Conservation (phyloP, 179 eudicot genomes). For the Spinacia oleracea region DNA sequence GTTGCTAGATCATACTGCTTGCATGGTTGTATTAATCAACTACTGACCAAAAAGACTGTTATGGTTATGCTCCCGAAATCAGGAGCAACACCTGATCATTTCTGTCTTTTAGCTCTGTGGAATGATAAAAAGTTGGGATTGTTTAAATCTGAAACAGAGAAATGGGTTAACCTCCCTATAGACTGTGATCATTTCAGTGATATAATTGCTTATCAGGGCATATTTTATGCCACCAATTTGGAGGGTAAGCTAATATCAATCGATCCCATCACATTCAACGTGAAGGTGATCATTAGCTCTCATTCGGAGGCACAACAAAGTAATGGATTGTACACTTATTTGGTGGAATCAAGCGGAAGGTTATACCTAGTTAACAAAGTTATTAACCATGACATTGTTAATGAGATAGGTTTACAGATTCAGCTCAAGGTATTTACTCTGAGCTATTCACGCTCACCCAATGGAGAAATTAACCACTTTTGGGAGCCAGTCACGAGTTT, state of each 20-base stretch:
- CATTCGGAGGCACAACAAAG: too few species aligned
- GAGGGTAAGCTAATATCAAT: background rate
- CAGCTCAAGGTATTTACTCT: background rate
- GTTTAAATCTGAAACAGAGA: background rate
- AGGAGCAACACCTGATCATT: background rate
- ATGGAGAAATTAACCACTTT: constrained; percentile 3
- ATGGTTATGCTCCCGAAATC: background rate
- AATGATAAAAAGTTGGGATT: background rate
- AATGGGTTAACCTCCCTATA: background rate
- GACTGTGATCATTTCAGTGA: too few species aligned
- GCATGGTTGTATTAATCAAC: background rate
- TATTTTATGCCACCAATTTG: background rate
- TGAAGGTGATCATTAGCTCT: background rate
- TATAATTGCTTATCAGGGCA: background rate
- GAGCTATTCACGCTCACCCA: background rate
- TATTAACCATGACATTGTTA: too few species aligned
- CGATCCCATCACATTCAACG: background rate
- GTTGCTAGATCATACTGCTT: constrained; percentile 5
- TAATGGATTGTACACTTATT: background rate
- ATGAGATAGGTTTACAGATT: too few species aligned
- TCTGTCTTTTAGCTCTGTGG: background rate
- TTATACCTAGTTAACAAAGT: too few species aligned
- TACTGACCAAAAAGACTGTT: background rate
- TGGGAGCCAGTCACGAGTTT: constrained; percentile 11
- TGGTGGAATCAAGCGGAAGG: constrained; percentile 1